Conservation (phyloP, 176 grass and related monocot species). For the Bonia amplexicaulis region DNA sequence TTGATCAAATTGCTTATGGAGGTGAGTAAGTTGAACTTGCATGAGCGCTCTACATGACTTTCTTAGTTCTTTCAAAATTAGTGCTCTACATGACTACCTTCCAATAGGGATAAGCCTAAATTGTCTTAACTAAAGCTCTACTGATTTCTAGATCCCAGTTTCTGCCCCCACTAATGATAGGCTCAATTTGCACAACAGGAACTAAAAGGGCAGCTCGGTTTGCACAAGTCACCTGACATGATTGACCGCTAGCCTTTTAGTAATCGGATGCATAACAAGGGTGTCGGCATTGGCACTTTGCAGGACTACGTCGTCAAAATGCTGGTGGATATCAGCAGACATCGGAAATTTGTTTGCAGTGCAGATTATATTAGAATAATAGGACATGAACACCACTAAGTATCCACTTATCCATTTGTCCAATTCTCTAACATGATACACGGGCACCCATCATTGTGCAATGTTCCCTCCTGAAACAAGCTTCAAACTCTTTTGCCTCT, state of each 20-base stretch:
- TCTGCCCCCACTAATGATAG: background rate
- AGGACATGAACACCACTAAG: constrained; percentile 24
- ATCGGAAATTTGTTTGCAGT: constrained; percentile 14
- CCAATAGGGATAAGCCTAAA: constrained; percentile 7
- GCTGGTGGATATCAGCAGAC: background rate
- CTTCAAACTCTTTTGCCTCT: background rate
- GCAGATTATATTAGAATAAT: background rate
- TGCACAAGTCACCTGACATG: background rate
- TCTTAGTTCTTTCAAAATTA: background rate
- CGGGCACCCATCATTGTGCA: background rate
- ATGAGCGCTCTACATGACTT: constrained; percentile 29
- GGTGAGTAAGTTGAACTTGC: constrained; percentile 16
- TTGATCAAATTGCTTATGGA: background rate
- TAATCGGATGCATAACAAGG: background rate
- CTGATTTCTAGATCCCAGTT: background rate
- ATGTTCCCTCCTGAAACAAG: constrained; percentile 23
- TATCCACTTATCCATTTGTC: constrained; percentile 19
- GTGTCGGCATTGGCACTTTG: background rate
- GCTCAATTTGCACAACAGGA: background rate
- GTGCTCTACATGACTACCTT: constrained; percentile 39
- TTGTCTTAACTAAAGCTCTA: background rate
- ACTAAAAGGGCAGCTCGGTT: background rate
- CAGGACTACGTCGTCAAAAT: background rate
- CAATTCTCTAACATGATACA: constrained; percentile 19
- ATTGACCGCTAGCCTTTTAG: background rate